Base-by-base conservation (phyloP, 1,284 basidiomycete species). In the Trametes hirsuta region DNA sequence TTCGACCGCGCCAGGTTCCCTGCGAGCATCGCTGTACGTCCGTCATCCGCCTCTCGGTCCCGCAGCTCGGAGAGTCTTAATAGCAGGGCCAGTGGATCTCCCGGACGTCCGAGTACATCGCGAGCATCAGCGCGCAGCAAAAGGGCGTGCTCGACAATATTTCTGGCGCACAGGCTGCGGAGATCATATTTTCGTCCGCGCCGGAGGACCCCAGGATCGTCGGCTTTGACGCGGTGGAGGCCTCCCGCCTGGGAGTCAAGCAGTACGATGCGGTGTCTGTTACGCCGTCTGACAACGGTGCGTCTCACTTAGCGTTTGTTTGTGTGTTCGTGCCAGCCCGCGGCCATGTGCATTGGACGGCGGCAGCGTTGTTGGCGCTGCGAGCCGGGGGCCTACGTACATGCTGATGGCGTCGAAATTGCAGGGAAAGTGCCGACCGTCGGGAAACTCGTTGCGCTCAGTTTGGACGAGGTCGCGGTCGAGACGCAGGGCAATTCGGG, bases 241-340 rank as follows among this genome's bases (percentile, higher is more conserved):
- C 79, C 5, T 63, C 59, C 6, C 76, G 77, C 11, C 71, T 86
- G 1, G 74, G 75, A 4, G 55, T 85, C 12, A 73, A 74, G 39
- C 58, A 58, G 11, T 76, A 77, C 10, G 75, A 79, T 22, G 58
- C 60, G 2, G 80, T 86, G 0, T 71, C 76, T 12, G 69, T 85
- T 30, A 72, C 76, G 0, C 84, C 84, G 1, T 77, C 79, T 34
- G 84, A 86, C 62, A 81, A 75, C 51, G 84, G 84, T 84, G 37
- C 12, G 70, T 60, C 37, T 11, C 18, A 41, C 36, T 6, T 36
- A 42, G 0, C 47, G 6, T 30, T 15, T 25, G 42, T 47, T 15
- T 3, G 12, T 3, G 18, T 18, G 18, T 18, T 18, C 18, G 18
- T 18, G 18, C 1, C 18, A 18, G 18, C 18, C 18, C 18, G 18